phyloP scores from a whole-genome alignment of 2,329 filamentous ascomycete genomes.

The Colletotrichum shisoi region DNA sequence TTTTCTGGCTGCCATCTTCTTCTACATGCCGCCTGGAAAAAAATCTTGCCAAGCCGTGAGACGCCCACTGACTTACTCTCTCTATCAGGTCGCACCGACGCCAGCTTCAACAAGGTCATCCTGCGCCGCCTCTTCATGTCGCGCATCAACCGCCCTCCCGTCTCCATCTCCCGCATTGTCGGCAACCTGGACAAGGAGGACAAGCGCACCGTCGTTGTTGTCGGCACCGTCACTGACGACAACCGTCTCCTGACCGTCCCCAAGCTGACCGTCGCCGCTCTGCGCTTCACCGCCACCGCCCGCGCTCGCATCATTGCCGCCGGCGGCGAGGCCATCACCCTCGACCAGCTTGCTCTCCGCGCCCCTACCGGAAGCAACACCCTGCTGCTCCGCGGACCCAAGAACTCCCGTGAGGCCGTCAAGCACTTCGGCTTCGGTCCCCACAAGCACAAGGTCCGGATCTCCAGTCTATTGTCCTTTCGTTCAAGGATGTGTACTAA shows the following conservation, averaged over 20 bases:
- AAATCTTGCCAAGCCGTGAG: background rate
- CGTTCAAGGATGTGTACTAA: conserved; percentile 46
- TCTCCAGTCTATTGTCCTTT: conserved; percentile 17
- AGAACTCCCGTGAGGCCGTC: conserved; percentile 96
- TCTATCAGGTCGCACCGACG: conserved; percentile 84
- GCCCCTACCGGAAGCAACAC: conserved; percentile 97
- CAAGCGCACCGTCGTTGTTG: conserved; percentile 89
- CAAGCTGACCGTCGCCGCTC: conserved; percentile 91
- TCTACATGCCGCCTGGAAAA: too few relatives aligned
- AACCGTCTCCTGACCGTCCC: conserved; percentile 90
- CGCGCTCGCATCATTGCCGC: conserved; percentile 92
- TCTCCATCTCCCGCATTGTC: conserved; percentile 91
- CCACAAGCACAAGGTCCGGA: conserved; percentile 90
- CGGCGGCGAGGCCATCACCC: conserved; percentile 92
- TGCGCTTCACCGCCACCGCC: conserved; percentile 95
- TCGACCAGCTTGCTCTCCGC: conserved; percentile 96
- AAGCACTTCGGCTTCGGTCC: conserved; percentile 99
- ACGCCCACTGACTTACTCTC: background rate
- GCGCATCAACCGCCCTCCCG: conserved; percentile 95
- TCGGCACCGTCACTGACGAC: conserved; percentile 97
- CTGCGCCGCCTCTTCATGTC: conserved; percentile 98
- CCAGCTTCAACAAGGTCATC: conserved; percentile 98
- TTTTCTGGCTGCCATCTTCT: too few relatives aligned
- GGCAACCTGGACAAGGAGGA: conserved; percentile 72
- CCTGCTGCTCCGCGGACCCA: conserved; percentile 93